Base-by-base conservation (phyloP, 345 rosid genomes). In the Ceriops tagal region DNA sequence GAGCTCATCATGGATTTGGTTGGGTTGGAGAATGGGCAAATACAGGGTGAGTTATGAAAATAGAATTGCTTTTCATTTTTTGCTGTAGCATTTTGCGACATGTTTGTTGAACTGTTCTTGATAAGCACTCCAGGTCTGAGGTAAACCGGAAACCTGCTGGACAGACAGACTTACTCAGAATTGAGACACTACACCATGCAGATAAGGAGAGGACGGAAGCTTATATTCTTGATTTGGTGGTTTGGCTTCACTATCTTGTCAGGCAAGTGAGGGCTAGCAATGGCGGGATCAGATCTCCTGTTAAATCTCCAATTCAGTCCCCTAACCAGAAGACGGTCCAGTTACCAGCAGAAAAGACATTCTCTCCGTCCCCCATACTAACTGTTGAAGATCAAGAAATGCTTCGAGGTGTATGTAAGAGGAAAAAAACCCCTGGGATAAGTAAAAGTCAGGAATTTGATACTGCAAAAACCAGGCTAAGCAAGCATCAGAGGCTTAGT, bases 21-120 rank as follows among this genome's bases (percentile, higher is more conserved):
- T 95, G 99, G 99, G 99, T 95, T 64, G 99, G 99, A 77, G 97
- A 95, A 84, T 92, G 98, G 99, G 99, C 99, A 21, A 92, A 91
- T 73, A 85, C 97, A 0, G 99, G 99, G 98, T 92, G 76, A 80
- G 88, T 71, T 68, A 37, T 20, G 34, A 62, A 30, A 55, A 22
- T 51, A 57, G 56, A 68, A 7, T 31, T 28, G 58, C 35, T 37
- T 7, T 74, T 77, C 46, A 28, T 73, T 74, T 37, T 18, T 53
- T 73, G 11, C 18, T 0, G 18, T 43, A 43, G 49, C 57, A 62
- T 51, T 8, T 3, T 13, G 15, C 15, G 37, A 37, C n/a, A 46
- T 24, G 6, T 30, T 27, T 3, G 34, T 37, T 61, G 21, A 57
- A 27, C 73, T 21, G 59, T 46, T 65, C 22, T 73, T 64, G 49